Conservation (phyloP, 163 green algal genomes). For the Prototheca cutis region DNA sequence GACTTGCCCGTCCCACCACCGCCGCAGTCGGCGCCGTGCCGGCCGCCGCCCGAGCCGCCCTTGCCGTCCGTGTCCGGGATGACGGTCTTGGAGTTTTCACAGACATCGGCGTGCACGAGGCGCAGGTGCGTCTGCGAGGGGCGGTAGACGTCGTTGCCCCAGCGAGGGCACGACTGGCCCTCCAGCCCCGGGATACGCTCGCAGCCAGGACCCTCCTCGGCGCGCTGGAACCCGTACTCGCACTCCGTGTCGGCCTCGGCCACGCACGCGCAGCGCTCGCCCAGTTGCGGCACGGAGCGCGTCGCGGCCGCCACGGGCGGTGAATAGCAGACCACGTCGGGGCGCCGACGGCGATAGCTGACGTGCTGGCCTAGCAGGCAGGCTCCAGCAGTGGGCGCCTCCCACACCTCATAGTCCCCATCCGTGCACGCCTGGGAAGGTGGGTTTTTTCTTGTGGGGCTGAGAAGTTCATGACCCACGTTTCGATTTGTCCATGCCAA, state of each 20-base stretch:
- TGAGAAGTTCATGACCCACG: too few relatives aligned
- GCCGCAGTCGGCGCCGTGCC: not conserved
- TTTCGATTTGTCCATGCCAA: too few relatives aligned
- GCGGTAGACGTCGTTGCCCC: slow-evolving; percentile 14
- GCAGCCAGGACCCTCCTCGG: slow-evolving; percentile 5
- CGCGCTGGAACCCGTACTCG: slow-evolving; percentile 33
- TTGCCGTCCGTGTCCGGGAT: slow-evolving; percentile 46
- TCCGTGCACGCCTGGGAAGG: not conserved
- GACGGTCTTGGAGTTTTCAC: slow-evolving; percentile 15
- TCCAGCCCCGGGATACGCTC: slow-evolving; percentile 17
- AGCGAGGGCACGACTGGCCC: not conserved
- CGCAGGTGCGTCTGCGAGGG: slow-evolving; percentile 22
- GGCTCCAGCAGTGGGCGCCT: slow-evolving; percentile 1
- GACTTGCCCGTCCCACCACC: not conserved
- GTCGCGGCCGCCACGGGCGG: slow-evolving; percentile 7
- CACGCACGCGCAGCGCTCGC: slow-evolving; percentile 20
- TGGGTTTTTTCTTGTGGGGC: too few relatives aligned
- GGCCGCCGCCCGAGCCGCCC: slow-evolving; percentile 10
- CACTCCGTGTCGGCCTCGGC: slow-evolving; percentile 33
- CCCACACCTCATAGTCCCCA: slow-evolving; percentile 40
- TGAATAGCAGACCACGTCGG: slow-evolving; percentile 31
- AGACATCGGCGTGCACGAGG: slow-evolving; percentile 38
- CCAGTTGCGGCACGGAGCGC: not conserved
- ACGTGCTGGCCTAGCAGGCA: slow-evolving; percentile 37
- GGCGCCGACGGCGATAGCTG: slow-evolving; percentile 20